Evolutionary conservation across 352 stramenopile genomes (phyloP).

Genomic region (Phytophthora agathidicida): DNA sequence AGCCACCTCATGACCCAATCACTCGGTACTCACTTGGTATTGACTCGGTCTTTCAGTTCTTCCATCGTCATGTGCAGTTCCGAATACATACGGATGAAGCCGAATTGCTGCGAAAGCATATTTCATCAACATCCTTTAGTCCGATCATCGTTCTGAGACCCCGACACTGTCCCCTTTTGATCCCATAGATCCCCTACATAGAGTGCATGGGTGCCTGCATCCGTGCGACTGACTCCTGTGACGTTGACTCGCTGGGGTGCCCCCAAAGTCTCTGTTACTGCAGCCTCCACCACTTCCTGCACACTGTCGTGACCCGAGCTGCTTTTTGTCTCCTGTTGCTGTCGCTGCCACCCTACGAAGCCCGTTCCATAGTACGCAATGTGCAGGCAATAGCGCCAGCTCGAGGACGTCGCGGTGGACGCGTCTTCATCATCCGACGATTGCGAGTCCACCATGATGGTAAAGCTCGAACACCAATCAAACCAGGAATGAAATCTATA

Average conservation of each 20-base stretch:
- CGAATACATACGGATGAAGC: slow-evolving; percentile 66
- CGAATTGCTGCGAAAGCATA: slow-evolving; percentile 69
- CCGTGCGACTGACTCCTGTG: slow-evolving; percentile 83
- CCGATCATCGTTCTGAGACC: not conserved
- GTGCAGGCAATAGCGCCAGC: slow-evolving; percentile 71
- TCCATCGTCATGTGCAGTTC: slow-evolving; percentile 45
- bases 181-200: slow-evolving; percentile 48
- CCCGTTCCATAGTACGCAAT: slow-evolving; percentile 80
- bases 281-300: slow-evolving; percentile 79
- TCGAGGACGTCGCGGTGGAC: slow-evolving; percentile 6
- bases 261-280: slow-evolving; percentile 56
- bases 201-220: slow-evolving; percentile 85
- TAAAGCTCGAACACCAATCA: too few species aligned
- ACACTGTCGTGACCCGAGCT: slow-evolving; percentile 66
- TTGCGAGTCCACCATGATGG: not conserved
- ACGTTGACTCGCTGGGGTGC: slow-evolving; percentile 73
- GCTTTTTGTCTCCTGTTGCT: slow-evolving; percentile 66
- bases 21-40: slow-evolving; percentile 46
- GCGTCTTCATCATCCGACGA: not conserved
- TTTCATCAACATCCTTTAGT: slow-evolving; percentile 27
- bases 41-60: slow-evolving; percentile 58
- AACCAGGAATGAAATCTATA: slow-evolving; percentile 6
- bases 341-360: slow-evolving; percentile 84
- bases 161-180: not conserved
- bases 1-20: not conserved